These are phyloP conservation scores for Clarireedia paspali DNA, from an alignment of 2,329 filamentous ascomycete genomes.

Conservation along the genomic window DNA sequence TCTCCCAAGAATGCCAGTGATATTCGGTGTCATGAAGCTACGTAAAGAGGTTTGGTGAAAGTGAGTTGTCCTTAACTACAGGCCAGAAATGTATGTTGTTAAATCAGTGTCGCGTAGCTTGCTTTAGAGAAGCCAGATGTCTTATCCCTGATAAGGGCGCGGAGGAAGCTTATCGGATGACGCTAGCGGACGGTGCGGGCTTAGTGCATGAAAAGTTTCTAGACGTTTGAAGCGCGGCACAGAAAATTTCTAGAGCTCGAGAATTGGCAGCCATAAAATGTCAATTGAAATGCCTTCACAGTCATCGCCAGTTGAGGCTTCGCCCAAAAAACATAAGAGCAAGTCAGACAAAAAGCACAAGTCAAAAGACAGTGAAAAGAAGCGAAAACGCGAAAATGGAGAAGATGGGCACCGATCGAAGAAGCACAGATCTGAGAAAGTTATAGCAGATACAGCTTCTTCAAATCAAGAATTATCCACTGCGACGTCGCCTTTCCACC, in stretches of 20 bases:
- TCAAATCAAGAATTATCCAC: constrained; percentile 1
- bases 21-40: neutral
- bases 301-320: constrained; percentile 12
- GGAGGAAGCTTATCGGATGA: neutral
- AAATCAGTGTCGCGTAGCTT: neutral
- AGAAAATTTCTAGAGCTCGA: constrained; percentile 2
- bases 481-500: constrained; percentile 61
- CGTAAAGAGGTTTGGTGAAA: neutral
- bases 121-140: constrained; percentile 4
- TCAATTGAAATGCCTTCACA: constrained; percentile 21
- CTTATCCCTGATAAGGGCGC: neutral
- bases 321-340: constrained; percentile 22
- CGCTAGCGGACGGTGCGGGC: constrained; percentile 3
- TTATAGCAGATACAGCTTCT: constrained; percentile 18
- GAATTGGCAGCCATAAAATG: constrained; percentile 11
- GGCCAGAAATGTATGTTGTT: neutral
- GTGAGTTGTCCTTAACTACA: neutral
- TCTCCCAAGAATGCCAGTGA: neutral
- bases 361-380: constrained; percentile 35
- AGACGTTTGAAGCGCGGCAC: neutral
- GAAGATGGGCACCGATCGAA: constrained; percentile 39
- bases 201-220: constrained; percentile 6
- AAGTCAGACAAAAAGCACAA: constrained; percentile 30
- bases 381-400: constrained; percentile 31
- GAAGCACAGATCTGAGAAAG: constrained; percentile 35